These are phyloP conservation scores for Barbatosphaeria neglecta DNA, from an alignment of 495 filamentous ascomycete species.

Conservation along the genomic window DNA sequence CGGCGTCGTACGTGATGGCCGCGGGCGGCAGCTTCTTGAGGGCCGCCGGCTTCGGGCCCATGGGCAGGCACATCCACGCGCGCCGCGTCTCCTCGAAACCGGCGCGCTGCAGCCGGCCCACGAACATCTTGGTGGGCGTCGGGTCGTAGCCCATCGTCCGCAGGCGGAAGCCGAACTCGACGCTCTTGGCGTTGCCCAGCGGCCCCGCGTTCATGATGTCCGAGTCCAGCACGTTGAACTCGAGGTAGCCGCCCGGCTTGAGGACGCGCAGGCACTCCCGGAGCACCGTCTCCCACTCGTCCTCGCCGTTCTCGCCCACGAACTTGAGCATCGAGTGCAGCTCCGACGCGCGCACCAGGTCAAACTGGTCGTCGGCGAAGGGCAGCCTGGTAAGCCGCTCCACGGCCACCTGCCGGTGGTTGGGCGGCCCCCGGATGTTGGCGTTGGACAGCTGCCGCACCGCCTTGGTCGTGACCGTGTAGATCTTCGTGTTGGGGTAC, in stretches of 20 bases:
- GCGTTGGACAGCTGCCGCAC: slow-evolving; percentile 52
- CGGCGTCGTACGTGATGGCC: slow-evolving; percentile 17
- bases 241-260: slow-evolving; percentile 84
- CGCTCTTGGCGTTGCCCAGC: slow-evolving; percentile 61
- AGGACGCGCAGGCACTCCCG: slow-evolving; percentile 79
- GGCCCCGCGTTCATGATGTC: slow-evolving; percentile 77
- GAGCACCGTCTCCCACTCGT: slow-evolving; percentile 83
- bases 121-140: slow-evolving; percentile 63
- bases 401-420: slow-evolving; percentile 73
- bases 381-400: slow-evolving; percentile 66
- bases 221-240: slow-evolving; percentile 80
- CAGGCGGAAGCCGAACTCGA: slow-evolving; percentile 82
- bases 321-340: slow-evolving; percentile 71
- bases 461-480: slow-evolving; percentile 66
- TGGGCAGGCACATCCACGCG: slow-evolving; percentile 81
- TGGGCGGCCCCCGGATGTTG: slow-evolving; percentile 67
- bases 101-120: slow-evolving; percentile 57
- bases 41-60: slow-evolving; percentile 51
- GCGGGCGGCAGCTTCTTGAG: slow-evolving; percentile 20
- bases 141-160: slow-evolving; percentile 83
- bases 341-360: slow-evolving; percentile 83
- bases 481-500: slow-evolving; percentile 73
- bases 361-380: slow-evolving; percentile 80
- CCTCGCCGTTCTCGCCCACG: slow-evolving; percentile 45
- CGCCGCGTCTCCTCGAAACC: slow-evolving; percentile 73